phyloP scores from a whole-genome alignment of 495 filamentous ascomycete genomes.

The Hypoxylon lienhwacheense region DNA sequence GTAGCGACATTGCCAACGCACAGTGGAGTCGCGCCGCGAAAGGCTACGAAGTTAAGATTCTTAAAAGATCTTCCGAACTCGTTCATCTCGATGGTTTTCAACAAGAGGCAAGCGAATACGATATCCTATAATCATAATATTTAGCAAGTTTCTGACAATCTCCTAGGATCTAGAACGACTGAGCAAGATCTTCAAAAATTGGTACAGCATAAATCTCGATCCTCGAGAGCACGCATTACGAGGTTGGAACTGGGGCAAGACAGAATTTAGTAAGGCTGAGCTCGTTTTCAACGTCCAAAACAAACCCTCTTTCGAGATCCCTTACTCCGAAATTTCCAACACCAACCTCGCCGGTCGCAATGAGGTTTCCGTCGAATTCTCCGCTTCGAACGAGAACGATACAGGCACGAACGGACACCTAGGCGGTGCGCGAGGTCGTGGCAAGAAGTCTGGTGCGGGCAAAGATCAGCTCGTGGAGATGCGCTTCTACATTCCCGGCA shows the following conservation, averaged over 20 bases:
- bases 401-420: conserved; percentile 73
- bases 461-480: conserved; percentile 95
- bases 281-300: conserved; percentile 96
- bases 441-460: conserved; percentile 84
- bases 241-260: conserved; percentile 99
- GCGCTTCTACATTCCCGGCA: conserved; percentile 97
- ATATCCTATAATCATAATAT: not conserved
- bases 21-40: conserved; percentile 95
- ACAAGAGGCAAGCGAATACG: conserved; percentile 65
- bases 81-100: conserved; percentile 95
- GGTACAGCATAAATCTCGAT: conserved; percentile 92
- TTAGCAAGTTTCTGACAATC: not conserved
- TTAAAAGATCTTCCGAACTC: conserved; percentile 78
- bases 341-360: conserved; percentile 97
- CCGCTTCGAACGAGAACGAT: conserved; percentile 66
- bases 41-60: conserved; percentile 90
- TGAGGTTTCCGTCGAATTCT: conserved; percentile 95
- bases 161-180: conserved; percentile 84
- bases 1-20: conserved; percentile 74
- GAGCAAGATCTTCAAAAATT: conserved; percentile 88
- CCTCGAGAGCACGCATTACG: conserved; percentile 90
- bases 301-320: conserved; percentile 94
- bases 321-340: conserved; percentile 96
- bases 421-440: conserved; percentile 75
- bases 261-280: conserved; percentile 93